A percentile compares a stretch with the other conserved stretches of the same genome.
Conservation (phyloP, 192 early-diverging fungal genomes). For the Entomortierella lignicola region DNA sequence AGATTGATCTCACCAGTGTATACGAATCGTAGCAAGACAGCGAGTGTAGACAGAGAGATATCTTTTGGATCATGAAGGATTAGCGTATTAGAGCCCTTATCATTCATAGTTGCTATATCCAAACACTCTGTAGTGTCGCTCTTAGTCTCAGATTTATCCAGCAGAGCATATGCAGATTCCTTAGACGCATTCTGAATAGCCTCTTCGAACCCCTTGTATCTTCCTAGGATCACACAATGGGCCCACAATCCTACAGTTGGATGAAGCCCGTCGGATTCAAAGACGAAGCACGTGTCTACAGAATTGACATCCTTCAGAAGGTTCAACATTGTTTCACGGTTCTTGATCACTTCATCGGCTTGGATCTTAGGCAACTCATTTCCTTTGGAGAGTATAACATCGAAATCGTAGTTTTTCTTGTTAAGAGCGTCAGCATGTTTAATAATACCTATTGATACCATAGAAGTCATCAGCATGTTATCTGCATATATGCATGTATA, state of each 20-base stretch:
- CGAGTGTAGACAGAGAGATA: constrained; percentile 11
- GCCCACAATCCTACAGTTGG: constrained; percentile 12
- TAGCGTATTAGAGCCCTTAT: background rate
- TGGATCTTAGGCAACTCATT: background rate
- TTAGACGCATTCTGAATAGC: background rate
- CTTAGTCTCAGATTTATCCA: background rate
- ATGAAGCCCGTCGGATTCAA: constrained; percentile 2
- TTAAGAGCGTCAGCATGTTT: too few species aligned
- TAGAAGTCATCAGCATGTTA: too few species aligned
- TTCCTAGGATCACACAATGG: background rate
- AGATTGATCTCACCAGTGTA: constrained; percentile 13
- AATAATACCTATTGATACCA: too few species aligned
- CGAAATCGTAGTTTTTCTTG: too few species aligned
- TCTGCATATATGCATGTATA: too few species aligned
- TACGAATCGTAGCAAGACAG: constrained; percentile 7
- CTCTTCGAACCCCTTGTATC: constrained; percentile 1
- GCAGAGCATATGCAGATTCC: background rate
- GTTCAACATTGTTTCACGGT: background rate
- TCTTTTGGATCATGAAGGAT: background rate
- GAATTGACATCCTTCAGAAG: constrained; percentile 5
- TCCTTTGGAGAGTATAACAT: too few species aligned
- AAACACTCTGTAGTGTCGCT: background rate
- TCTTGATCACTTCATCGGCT: background rate
- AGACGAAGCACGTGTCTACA: constrained; percentile 16
- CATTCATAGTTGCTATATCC: too few species aligned